Base-by-base conservation (phyloP, 371 early-diverging fungal genomes). In the Rhizopus microsporus region DNA sequence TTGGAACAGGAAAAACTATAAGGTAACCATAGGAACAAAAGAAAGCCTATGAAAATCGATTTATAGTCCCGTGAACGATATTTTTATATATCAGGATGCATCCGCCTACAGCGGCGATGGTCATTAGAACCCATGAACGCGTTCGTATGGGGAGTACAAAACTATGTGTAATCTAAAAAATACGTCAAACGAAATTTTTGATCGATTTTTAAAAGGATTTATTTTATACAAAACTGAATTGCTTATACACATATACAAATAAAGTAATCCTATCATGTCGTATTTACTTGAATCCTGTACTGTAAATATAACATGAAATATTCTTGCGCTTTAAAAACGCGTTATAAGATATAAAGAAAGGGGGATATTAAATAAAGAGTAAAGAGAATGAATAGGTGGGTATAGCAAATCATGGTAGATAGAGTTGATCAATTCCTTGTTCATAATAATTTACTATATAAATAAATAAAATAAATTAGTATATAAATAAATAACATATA, bases 401-500 rank as follows among this genome's bases (percentile, higher is more conserved):
- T 53, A 23, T 52, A 46, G 47, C 42, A 46, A 49, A 37, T 33
- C 17, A 35, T 37, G 51, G 17, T 16, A 17, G 15, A 51, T 31
- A 49, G 32, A 54, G 17, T 44, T 29, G 33, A 30, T 29, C 38
- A 29, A 23, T 23, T 23, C 23, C 31, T 47, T 56, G 56, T 23
- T 46, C 39, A 51, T 39, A 39, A 23, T 23, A 23, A 15, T 17
- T 37, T 39, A 47, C 37, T 39, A 47, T 46, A 9, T 37, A 53
- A 30, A 42, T 7, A 2, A n/a, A 34, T 17, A 45, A 0, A 23
- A 16, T 16, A 35, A 37, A 48, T 48, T n/a, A 31, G 15, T 32
- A 30, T 40, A 23, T 52, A 40, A 52, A 52, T 23, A 52, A 17
- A 52, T 9, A 17, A 6, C 7, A 10, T 38, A 15, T 12, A 46